A percentile compares a stretch with the other conserved stretches of the same genome.
Conservation (phyloP, 805 yeast species). For the Cyberlindnera misumaiensis region DNA sequence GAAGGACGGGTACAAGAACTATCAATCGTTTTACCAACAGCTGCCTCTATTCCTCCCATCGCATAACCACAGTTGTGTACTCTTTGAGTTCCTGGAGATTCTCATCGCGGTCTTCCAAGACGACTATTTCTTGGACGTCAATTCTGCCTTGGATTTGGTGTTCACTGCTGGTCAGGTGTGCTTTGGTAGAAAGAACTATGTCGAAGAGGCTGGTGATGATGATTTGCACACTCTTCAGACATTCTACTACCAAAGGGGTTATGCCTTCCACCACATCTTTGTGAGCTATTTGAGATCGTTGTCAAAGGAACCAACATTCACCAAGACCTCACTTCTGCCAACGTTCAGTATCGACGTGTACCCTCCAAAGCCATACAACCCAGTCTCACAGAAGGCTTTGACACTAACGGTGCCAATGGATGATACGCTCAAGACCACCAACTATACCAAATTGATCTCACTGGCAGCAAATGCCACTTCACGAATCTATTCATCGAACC, state of each 20-base stretch:
- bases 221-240: conserved; percentile 26
- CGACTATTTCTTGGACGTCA: conserved; percentile 26
- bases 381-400: conserved; percentile 29
- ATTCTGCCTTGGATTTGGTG: conserved; percentile 25
- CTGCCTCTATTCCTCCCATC: conserved; percentile 29
- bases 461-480: conserved; percentile 31
- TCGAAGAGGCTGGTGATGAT: conserved; percentile 14
- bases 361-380: conserved; percentile 28
- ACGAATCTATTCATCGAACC: conserved; percentile 26
- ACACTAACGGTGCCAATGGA: conserved; percentile 28
- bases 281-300: conserved; percentile 28
- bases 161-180: conserved; percentile 32
- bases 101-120: conserved; percentile 26
- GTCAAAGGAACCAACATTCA: conserved; percentile 25
- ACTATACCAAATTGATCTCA: conserved; percentile 27
- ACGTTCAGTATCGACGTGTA: conserved; percentile 26
- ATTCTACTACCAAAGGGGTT: conserved; percentile 28
- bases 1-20: conserved; percentile 17
- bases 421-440: conserved; percentile 16
- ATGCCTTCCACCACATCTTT: conserved; percentile 28
- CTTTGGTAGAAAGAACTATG: conserved; percentile 23
- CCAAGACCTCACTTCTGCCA: conserved; percentile 26
- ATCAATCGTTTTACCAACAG: conserved; percentile 27
- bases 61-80: conserved; percentile 28
- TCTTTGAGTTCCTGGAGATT: conserved; percentile 32